phyloP scores from a whole-genome alignment of 2,329 filamentous ascomycete genomes.

The Thelonectria discophora region DNA sequence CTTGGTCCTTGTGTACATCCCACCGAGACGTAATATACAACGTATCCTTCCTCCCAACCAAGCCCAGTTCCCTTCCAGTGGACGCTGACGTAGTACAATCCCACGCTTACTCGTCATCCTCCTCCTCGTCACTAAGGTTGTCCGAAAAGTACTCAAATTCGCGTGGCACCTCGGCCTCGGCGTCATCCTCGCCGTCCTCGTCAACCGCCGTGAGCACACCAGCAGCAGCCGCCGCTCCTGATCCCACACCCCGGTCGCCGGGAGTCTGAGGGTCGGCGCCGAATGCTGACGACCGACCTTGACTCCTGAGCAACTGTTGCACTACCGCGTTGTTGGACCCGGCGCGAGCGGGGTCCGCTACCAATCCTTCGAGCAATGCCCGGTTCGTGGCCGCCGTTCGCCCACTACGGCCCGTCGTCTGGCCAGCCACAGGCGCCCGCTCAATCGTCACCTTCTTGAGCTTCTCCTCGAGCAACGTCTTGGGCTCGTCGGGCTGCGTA shows the following conservation, averaged over 20 bases:
- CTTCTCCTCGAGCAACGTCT: slow-evolving; percentile 88
- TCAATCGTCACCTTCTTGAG: slow-evolving; percentile 80
- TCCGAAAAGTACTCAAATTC: slow-evolving; percentile 85
- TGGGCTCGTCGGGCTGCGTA: slow-evolving; percentile 79
- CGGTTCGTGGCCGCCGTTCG: slow-evolving; percentile 46
- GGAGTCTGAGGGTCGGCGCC: slow-evolving; percentile 44
- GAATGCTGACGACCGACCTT: slow-evolving; percentile 48
- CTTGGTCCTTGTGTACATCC: slow-evolving; percentile 29
- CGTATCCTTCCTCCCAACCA: slow-evolving; percentile 13
- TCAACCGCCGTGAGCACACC: slow-evolving; percentile 87
- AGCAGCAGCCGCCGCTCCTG: slow-evolving; percentile 75
- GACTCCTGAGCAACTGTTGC: slow-evolving; percentile 55
- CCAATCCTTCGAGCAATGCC: slow-evolving; percentile 49
- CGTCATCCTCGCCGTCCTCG: slow-evolving; percentile 79
- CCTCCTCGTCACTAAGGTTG: slow-evolving; percentile 62
- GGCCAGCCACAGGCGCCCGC: slow-evolving; percentile 66
- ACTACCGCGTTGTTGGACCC: slow-evolving; percentile 47
- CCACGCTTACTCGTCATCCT: slow-evolving; percentile 41
- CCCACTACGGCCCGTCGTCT: slow-evolving; percentile 44
- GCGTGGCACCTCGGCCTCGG: slow-evolving; percentile 74
- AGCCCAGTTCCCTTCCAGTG: slow-evolving; percentile 28
- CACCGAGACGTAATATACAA: slow-evolving; percentile 35
- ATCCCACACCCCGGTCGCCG: slow-evolving; percentile 36
- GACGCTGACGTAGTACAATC: slow-evolving; percentile 38
- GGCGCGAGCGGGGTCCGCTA: slow-evolving; percentile 45